Base-by-base conservation (phyloP, 2,329 filamentous ascomycete species). In the Alternaria triticimaculans region DNA sequence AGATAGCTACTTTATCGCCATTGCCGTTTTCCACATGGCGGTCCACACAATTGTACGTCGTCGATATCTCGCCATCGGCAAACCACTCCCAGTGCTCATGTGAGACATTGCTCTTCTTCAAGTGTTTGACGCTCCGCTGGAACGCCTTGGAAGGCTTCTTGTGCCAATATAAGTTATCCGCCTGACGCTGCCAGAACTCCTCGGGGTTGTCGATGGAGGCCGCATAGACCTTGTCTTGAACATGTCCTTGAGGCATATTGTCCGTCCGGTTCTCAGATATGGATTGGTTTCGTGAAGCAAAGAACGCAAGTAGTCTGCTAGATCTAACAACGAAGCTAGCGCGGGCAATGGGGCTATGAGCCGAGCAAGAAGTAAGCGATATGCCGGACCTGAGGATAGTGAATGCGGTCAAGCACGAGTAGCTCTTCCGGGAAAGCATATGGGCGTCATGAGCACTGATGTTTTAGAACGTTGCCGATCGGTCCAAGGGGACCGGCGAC, bases 31-130 rank as follows among this genome's bases (percentile, higher is more conserved):
- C 82, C n/a, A 97, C 93, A 80, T 97, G 94, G 14, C 94, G 87
- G 80, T 97, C 94, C 14, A 97, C 84, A 77, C 93, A 96, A 78
- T 97, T 98, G 84, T 93, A 97, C 70, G 92, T 93, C 0, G 93
- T 97, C 43, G 92, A 96, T 71, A 98, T 92, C 82, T 96, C 89
- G 66, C 94, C 95, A 66, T 89, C 92, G 0, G 92, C 88, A 71
- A 97, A 97, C 95, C 95, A 98, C 66, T 89, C 87, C 94, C 94
- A 97, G 75, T 91, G 89, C 45, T 88, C 86, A 76, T 97, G 90
- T 15, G 84, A 83, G n/a, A 84, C 81, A 60, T 89, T 89, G 67
- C 82, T 87, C 57, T 84, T 80, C 53, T 83, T 78, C 5, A 96
- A 83, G 8, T 83, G 87, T 80, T 92, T 94, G 51, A 85, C 88